Conservation (phyloP, 257 asterid genomes). For the Asclepias syriaca region DNA sequence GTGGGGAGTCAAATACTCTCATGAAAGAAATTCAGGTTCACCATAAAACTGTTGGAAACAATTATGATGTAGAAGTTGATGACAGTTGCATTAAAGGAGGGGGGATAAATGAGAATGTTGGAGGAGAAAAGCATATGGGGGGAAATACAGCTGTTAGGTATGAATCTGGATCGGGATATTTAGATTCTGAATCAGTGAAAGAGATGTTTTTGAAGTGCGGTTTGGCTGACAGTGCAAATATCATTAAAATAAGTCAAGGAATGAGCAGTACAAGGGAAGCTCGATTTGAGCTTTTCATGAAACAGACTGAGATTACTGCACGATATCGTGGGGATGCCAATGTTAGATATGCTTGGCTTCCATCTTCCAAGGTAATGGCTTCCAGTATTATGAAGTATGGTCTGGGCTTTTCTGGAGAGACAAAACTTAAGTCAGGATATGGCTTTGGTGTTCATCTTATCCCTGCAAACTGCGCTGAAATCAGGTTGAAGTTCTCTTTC, state of each 20-base stretch:
- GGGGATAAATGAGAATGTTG: conserved; percentile 27
- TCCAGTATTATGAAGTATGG: conserved; percentile 56
- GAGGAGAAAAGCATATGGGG: conserved; percentile 23
- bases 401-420: conserved; percentile 38
- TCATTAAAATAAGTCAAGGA: conserved; percentile 42
- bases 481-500: conserved; percentile 50
- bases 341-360: conserved; percentile 83
- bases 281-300: conserved; percentile 65
- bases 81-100: conserved; percentile 30
- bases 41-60: conserved; percentile 28
- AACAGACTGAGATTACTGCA: conserved; percentile 60
- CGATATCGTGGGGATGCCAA: conserved; percentile 67
- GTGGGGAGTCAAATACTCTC: conserved; percentile 66
- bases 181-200: conserved; percentile 35
- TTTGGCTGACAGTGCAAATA: conserved; percentile 31
- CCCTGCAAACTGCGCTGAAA: conserved; percentile 61
- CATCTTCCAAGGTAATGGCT: conserved; percentile 50
- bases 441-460: conserved; percentile 65
- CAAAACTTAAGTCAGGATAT: conserved; percentile 30
- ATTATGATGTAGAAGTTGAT: conserved; percentile 35
- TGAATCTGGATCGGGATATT: conserved; percentile 19
- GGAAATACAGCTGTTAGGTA: conserved; percentile 16
- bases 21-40: conserved; percentile 32
- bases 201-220: conserved; percentile 46
- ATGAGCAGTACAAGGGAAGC: conserved; percentile 34